Evolutionary conservation across 257 asterid species (phyloP), one percentile per base, ranked within the genome.

Genomic region (Cynanchum wilfordii): DNA sequence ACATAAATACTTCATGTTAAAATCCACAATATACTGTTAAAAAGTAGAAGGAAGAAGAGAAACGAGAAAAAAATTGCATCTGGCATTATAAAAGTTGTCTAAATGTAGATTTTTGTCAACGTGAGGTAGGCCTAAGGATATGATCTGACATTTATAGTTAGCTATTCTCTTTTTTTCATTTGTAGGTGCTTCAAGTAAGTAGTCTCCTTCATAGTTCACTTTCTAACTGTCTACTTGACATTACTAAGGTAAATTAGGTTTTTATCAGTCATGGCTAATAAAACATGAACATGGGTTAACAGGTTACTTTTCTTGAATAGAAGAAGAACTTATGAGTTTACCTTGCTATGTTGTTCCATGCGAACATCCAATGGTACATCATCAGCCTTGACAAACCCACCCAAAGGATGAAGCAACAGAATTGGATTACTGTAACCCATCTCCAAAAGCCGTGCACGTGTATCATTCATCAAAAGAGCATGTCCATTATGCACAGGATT

Each of bases 321-420:
- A 75, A 24, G 24, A 25, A 13, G 25, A 56, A 68, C 65, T 62
- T 65, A 49, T 78, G 52, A 68, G 72, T 30, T 45, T 52, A 91
- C 97, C 97, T 91, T 89, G 86, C 89, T 86, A 79, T 91, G 97
- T 76, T 91, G 97, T 79, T 88, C 95, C 96, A 91, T 89, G 47
- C 96, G 95, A 81, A 88, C 90, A 70, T 85, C 89, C 30, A 91
- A 89, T 12, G 97, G 97, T 65, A 91, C 97, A 69, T 91, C 96
- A 54, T 91, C 97, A 38, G 86, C 97, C 86, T 91, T 91, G 0
- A 94, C 87, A 79, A 79, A 91, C 50, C 97, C 96, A 59, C 97
- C 96, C 70, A 91, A 76, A 52, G 97, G 97, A 75, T 91, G 97
- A 72, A 91, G 97, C 90, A 91, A 81, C 13, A 91, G 96, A 76